Evolutionary conservation across 169 alveolate genomes (phyloP).

Genomic region (Babesia caballi): DNA sequence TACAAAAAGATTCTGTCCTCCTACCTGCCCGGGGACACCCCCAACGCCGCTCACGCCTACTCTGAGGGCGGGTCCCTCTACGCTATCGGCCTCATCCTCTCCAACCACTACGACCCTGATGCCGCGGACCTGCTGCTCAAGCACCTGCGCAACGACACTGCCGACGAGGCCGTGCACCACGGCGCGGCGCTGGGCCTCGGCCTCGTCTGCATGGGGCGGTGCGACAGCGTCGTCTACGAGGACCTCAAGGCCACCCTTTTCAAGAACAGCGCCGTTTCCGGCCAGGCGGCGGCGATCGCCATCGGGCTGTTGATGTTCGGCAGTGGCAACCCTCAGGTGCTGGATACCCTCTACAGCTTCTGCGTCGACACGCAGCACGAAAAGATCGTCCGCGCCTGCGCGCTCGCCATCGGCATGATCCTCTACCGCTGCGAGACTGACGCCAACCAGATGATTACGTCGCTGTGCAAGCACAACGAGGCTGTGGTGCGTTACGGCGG

Average conservation of each 20-base stretch:
- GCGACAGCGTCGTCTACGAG: conserved; percentile 82
- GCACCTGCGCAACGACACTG: conserved; percentile 74
- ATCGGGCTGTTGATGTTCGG: conserved; percentile 92
- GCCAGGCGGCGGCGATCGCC: conserved; percentile 98
- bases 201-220: conserved; percentile 87
- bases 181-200: conserved; percentile 98
- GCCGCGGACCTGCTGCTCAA: conserved; percentile 77
- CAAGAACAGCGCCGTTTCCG: conserved; percentile 93
- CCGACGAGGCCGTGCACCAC: conserved; percentile 85
- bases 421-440: conserved; percentile 91
- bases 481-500: conserved; percentile 97
- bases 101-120: conserved; percentile 81
- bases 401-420: conserved; percentile 91
- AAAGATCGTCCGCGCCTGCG: conserved; percentile 95
- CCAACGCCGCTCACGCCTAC: conserved; percentile 66
- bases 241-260: conserved; percentile 85
- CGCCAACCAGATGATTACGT: conserved; percentile 88
- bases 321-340: conserved; percentile 82
- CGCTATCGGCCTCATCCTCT: conserved; percentile 89
- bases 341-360: conserved; percentile 87
- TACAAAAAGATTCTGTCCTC: conserved; percentile 55
- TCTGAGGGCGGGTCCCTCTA: conserved; percentile 96
- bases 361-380: conserved; percentile 98
- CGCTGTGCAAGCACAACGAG: conserved; percentile 87
- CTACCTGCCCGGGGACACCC: conserved; percentile 54